Evolutionary conservation across 140 eudicot species (phyloP).

Genomic region (Erigeron philadelphicus): DNA sequence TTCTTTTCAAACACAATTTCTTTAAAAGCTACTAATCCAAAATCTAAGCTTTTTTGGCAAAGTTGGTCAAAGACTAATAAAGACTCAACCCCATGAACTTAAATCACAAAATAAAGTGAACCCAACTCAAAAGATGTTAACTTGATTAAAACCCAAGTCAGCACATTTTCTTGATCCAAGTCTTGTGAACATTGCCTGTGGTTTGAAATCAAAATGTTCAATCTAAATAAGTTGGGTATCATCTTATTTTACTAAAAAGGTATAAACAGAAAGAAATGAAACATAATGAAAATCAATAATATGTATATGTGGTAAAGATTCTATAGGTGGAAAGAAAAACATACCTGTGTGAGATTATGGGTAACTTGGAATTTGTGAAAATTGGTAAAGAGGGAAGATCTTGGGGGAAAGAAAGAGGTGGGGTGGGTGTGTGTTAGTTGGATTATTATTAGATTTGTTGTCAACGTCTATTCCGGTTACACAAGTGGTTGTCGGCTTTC

Average conservation of each 20-base stretch:
- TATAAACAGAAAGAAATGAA: neutral
- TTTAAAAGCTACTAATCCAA: conserved; percentile 21
- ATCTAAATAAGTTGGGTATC: neutral
- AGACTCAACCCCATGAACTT: neutral
- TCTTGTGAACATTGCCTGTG: conserved; percentile 25
- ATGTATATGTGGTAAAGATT: neutral
- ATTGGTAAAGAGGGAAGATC: conserved; percentile 1
- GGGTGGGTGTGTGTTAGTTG: neutral
- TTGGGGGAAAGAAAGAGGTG: neutral
- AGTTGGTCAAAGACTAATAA: conserved; percentile 8
- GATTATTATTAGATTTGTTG: conserved; percentile 26
- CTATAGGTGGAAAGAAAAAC: conserved; percentile 5
- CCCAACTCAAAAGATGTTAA: conserved; percentile 3
- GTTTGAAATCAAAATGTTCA: conserved; percentile 19
- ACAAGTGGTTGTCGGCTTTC: conserved; percentile 9
- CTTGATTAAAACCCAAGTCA: conserved; percentile 7
- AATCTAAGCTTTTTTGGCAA: conserved; percentile 1
- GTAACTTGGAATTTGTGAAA: neutral
- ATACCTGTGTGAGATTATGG: conserved; percentile 16
- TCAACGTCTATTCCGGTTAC: conserved; percentile 26
- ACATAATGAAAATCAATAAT: neutral
- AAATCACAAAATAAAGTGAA: neutral
- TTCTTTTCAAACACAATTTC: conserved; percentile 22
- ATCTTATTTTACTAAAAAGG: neutral
- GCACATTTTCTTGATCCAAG: conserved; percentile 9